A percentile compares a stretch with the other conserved stretches of the same genome.
Conservation (phyloP, 2,329 filamentous ascomycete genomes). For the Xylaria digitata region DNA sequence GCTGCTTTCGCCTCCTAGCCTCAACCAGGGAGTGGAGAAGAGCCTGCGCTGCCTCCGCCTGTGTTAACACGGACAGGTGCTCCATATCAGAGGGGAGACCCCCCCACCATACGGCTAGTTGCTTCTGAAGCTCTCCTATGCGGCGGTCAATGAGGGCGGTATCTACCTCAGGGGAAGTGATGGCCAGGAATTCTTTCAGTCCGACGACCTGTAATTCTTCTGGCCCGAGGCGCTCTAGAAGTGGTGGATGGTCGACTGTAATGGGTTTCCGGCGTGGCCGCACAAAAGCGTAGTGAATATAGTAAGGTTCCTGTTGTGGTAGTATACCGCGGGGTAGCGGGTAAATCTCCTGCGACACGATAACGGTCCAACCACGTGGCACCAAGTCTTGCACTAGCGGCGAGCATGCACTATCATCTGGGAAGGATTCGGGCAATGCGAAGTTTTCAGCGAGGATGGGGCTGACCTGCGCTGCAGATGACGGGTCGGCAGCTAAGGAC, state of each 20-base stretch:
- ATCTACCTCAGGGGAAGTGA: neutral
- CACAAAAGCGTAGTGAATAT: constrained; percentile 32
- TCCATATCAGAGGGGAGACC: no score
- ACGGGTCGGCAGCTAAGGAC: constrained; percentile 20
- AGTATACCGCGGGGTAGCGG: neutral
- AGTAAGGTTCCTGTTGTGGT: neutral
- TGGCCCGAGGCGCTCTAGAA: neutral
- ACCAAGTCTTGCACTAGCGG: constrained; percentile 28
- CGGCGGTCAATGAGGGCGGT: constrained; percentile 1
- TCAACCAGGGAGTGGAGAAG: no score
- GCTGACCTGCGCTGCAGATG: constrained; percentile 17
- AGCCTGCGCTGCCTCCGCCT: no score
- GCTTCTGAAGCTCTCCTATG: neutral
- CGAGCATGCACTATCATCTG: neutral
- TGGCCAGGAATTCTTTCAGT: constrained; percentile 7
- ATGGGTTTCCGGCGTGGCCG: constrained; percentile 21
- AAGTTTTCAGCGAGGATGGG: constrained; percentile 34
- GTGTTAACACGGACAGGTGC: no score
- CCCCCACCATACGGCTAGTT: no score
- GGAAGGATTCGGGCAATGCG: neutral
- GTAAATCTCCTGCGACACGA: constrained; percentile 17
- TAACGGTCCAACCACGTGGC: constrained; percentile 23
- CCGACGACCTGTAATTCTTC: neutral
- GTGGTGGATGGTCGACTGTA: neutral
- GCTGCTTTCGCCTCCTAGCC: no score